Evolutionary conservation across 441 rosid species (phyloP), one percentile per base, ranked within the genome.

Genomic region (Gossypium aridum): DNA sequence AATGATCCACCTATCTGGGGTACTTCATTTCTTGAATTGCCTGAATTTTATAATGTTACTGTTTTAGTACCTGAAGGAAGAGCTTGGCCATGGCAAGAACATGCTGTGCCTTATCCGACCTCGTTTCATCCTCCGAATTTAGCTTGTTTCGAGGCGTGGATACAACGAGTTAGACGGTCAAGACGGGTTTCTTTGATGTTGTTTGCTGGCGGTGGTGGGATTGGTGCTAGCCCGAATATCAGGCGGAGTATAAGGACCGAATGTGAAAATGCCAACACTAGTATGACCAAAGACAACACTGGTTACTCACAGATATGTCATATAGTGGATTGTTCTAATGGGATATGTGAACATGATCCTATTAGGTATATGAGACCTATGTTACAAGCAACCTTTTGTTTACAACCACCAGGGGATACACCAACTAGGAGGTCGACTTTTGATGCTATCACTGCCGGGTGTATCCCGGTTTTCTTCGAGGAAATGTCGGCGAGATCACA

Each of bases 381-480:
- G 94, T 49, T 95, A 59, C 87, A 83, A 53, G 84, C 99, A 0
- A 83, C 83, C 0, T 95, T 92, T 62, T 95, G 98, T 55, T 82
- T 94, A 78, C 98, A 94, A 77, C 99, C 99, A 9, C 96, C 97
- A 0, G 97, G 98, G 70, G 96, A 95, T 45, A 92, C 98, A 0
- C 99, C 99, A 0, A 89, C 97, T 0, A 70, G 99, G 31, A 81
- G 97, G 60, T 90, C 98, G 0, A 88, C 98, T 4, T 95, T 95
- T 59, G 98, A 95, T 80, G 89, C 89, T 55, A 85, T 95, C 55
- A 65, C 88, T 49, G 96, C 96, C 0, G 97, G 97, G 6, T 94
- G 98, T 72, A 89, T 92, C n/a, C 99, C 99, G 9, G 95, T 91
- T 73, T 91, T 92, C 88, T 92, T 92, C 20, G 98, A 95, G 74